These are phyloP conservation scores for Diplodia scrobiculata DNA, from an alignment of 2,329 filamentous ascomycete species.

Conservation along the genomic window DNA sequence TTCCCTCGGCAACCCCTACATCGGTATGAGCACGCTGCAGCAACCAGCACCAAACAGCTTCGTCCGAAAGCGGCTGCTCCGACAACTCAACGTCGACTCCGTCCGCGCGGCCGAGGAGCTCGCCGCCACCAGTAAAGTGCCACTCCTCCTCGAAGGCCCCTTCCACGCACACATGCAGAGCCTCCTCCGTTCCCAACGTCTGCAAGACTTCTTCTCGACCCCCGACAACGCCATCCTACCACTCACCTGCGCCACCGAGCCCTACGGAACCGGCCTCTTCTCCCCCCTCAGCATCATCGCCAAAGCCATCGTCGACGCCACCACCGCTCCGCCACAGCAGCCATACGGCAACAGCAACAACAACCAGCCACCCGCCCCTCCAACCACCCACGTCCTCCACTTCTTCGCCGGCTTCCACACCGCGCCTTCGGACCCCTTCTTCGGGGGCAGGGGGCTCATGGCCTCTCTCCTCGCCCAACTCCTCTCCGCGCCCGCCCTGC, in stretches of 20 bases:
- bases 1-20: no score
- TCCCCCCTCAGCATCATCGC: constrained; percentile 1
- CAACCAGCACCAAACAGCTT: no score
- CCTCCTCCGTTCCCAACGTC: not conserved
- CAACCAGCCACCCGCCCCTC: not conserved
- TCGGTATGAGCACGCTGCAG: no score
- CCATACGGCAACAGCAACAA: not conserved
- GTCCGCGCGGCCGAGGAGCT: no score
- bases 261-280: not conserved
- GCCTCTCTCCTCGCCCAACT: not conserved
- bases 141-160: not conserved
- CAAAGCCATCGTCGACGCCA: constrained; percentile 4
- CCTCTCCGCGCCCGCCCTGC: not conserved
- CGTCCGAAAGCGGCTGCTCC: no score
- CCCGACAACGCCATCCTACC: not conserved
- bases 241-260: not conserved
- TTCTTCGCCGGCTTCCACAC: constrained; percentile 10
- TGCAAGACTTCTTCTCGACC: not conserved
- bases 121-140: no score
- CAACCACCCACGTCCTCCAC: not conserved
- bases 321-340: not conserved
- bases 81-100: no score
- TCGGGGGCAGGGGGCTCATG: not conserved
- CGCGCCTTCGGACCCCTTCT: not conserved
- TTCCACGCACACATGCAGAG: not conserved